A percentile compares a stretch with the other conserved stretches of the same genome.
Evolutionary conservation across 345 rosid genomes (phyloP).

Genomic region (Dipteronia dyeriana): DNA sequence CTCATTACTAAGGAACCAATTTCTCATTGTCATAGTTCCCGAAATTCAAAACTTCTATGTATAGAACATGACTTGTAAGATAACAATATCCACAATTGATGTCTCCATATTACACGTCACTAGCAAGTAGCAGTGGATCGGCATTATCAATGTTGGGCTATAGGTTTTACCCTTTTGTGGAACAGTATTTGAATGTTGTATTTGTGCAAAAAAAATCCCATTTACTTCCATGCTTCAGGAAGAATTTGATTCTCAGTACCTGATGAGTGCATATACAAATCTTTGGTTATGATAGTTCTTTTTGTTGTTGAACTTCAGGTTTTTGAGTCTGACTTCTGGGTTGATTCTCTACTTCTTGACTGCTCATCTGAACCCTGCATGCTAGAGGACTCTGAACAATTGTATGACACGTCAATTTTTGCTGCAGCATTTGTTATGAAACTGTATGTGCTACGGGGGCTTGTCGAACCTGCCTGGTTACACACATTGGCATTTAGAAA

Average conservation of each 20-base stretch:
- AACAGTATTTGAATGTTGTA: not conserved
- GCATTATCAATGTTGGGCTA: not conserved
- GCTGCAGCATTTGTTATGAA: constrained; percentile 28
- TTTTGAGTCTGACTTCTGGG: not conserved
- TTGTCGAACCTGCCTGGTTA: constrained; percentile 18
- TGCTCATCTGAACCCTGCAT: constrained; percentile 25
- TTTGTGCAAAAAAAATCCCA: not conserved
- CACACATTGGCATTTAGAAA: constrained; percentile 34
- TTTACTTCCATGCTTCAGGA: not conserved
- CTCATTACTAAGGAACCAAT: not conserved
- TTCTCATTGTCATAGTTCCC: not conserved
- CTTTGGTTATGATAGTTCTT: no score
- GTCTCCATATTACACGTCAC: not conserved
- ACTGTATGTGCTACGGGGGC: constrained; percentile 30
- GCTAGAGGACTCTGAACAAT: constrained; percentile 35
- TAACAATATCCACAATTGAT: not conserved
- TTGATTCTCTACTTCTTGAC: constrained; percentile 24
- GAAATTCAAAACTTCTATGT: not conserved
- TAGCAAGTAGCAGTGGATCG: not conserved
- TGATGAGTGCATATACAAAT: not conserved
- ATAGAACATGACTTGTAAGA: not conserved
- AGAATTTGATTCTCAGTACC: not conserved
- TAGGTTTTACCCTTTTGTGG: not conserved
- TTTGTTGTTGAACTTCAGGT: not conserved
- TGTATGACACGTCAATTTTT: constrained; percentile 26